Evolutionary conservation across 805 yeast species (phyloP).

Genomic region (Starmerella floris): DNA sequence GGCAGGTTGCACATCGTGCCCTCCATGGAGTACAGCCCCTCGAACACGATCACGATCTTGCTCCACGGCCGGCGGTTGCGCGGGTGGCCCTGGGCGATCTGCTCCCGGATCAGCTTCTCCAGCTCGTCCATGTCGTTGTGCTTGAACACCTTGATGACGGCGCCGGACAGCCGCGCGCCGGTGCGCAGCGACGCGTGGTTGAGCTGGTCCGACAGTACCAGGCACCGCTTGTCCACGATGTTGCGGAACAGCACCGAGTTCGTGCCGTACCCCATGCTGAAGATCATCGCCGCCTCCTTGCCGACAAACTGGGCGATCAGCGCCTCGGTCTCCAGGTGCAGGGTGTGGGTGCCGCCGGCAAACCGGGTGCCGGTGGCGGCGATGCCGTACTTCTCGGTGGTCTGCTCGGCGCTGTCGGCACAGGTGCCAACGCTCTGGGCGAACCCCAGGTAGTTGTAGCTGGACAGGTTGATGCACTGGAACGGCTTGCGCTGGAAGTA

Average conservation of each 20-base stretch:
- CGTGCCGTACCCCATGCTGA: slow-evolving; percentile 93
- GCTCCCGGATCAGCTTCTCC: slow-evolving; percentile 65
- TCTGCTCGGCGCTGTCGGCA: slow-evolving; percentile 58
- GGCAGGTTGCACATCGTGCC: slow-evolving; percentile 84
- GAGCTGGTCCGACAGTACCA: slow-evolving; percentile 84
- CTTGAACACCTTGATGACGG: slow-evolving; percentile 78
- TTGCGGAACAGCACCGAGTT: slow-evolving; percentile 79
- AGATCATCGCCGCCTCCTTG: slow-evolving; percentile 72
- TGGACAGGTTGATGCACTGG: slow-evolving; percentile 71
- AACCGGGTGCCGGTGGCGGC: slow-evolving; percentile 68
- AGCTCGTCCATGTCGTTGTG: slow-evolving; percentile 79
- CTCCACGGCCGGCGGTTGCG: slow-evolving; percentile 94
- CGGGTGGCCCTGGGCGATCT: slow-evolving; percentile 88
- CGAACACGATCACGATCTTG: slow-evolving; percentile 62
- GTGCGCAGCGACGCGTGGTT: slow-evolving; percentile 94
- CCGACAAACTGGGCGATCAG: slow-evolving; percentile 78
- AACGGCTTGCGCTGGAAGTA: slow-evolving; percentile 58
- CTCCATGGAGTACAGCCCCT: slow-evolving; percentile 65
- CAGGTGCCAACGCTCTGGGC: slow-evolving; percentile 91
- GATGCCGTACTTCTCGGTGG: slow-evolving; percentile 59
- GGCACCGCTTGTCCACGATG: slow-evolving; percentile 70
- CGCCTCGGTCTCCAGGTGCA: slow-evolving; percentile 61
- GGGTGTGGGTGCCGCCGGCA: slow-evolving; percentile 58
- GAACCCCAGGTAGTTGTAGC: slow-evolving; percentile 91
- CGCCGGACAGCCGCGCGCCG: slow-evolving; percentile 86